phyloP scores from a whole-genome alignment of 106 monocot genomes.

The Dendrobium officinale region DNA sequence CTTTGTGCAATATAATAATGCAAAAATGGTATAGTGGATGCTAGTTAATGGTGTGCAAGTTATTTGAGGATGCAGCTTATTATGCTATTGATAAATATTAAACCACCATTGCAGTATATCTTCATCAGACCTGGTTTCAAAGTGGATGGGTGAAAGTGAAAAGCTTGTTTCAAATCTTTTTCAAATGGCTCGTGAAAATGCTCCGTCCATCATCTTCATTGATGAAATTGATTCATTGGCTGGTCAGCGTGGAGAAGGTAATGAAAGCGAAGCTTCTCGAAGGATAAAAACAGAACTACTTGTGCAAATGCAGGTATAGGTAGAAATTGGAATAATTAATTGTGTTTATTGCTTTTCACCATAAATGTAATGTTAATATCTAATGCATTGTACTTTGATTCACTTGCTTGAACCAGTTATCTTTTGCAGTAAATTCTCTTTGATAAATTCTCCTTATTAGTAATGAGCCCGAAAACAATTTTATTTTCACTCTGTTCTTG shows the following conservation, averaged over 20 bases:
- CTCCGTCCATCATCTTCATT: slow-evolving; percentile 54
- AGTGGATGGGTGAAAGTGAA: slow-evolving; percentile 95
- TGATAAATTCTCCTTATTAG: neutral
- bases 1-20: neutral
- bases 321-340: neutral
- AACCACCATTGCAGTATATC: slow-evolving; percentile 51
- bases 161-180: slow-evolving; percentile 80
- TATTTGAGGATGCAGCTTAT: neutral
- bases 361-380: neutral
- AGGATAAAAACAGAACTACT: slow-evolving; percentile 82
- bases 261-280: slow-evolving; percentile 87
- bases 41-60: neutral
- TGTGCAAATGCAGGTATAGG: slow-evolving; percentile 78
- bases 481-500: no score
- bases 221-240: slow-evolving; percentile 53
- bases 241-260: slow-evolving; percentile 51
- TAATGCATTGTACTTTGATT: neutral
- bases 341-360: neutral
- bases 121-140: slow-evolving; percentile 75
- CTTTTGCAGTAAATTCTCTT: neutral
- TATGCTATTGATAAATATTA: slow-evolving; percentile 7
- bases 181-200: slow-evolving; percentile 60
- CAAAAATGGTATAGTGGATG: neutral
- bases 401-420: neutral
- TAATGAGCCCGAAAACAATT: neutral